A percentile compares a stretch with the other conserved stretches of the same genome.
phyloP scores from a whole-genome alignment of 176 grass and related monocot genomes.

The Oryza glumipatula region DNA sequence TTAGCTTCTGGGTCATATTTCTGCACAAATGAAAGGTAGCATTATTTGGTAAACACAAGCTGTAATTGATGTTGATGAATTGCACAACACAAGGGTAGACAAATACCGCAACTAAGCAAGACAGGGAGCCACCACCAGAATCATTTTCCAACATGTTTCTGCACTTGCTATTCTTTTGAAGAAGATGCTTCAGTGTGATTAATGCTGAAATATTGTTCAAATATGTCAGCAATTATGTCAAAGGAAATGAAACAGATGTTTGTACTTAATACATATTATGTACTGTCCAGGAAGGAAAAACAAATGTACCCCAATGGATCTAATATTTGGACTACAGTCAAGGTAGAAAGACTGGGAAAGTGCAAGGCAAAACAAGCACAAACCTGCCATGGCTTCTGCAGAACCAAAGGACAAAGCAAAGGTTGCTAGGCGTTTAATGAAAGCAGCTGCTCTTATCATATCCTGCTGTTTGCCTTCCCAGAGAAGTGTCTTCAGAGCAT shows the following conservation, averaged over 20 bases:
- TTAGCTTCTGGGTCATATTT: constrained; percentile 89
- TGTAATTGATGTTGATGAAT: not conserved
- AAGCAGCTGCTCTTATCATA: constrained; percentile 91
- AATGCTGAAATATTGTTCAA: not conserved
- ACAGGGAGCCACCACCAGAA: constrained; percentile 85
- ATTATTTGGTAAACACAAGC: constrained; percentile 22
- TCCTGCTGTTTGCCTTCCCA: constrained; percentile 97
- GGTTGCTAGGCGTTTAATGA: constrained; percentile 91
- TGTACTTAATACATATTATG: not conserved
- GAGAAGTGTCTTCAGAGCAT: constrained; percentile 90
- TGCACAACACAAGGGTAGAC: constrained; percentile 22
- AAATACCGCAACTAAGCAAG: constrained; percentile 81
- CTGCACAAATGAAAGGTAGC: constrained; percentile 49
- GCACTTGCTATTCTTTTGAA: constrained; percentile 38
- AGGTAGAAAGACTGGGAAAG: not conserved
- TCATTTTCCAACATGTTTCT: constrained; percentile 92
- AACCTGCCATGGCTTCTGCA: constrained; percentile 85
- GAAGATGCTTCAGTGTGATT: constrained; percentile 1
- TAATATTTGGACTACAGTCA: not conserved
- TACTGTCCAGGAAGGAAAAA: not conserved
- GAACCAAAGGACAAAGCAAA: constrained; percentile 91
- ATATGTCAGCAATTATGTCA: not conserved
- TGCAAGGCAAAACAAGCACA: constrained; percentile 11
- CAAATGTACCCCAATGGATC: not conserved
- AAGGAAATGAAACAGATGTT: not conserved